phyloP scores from a whole-genome alignment of 352 stramenopile genomes.

The Phytophthora idaei region DNA sequence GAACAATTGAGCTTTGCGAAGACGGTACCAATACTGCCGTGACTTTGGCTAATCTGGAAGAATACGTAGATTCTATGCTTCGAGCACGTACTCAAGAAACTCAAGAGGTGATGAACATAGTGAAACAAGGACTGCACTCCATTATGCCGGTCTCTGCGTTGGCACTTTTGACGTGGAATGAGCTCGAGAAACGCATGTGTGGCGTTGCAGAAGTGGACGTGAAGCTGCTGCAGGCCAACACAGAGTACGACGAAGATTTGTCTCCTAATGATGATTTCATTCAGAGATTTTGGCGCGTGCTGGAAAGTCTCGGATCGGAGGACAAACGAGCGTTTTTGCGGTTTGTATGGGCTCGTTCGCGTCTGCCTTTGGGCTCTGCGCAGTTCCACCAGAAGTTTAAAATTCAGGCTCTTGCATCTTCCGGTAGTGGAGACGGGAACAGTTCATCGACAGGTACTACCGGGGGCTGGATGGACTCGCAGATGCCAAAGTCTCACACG shows the following conservation, averaged over 20 bases:
- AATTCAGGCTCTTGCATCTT: conserved; percentile 66
- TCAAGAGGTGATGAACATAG: conserved; percentile 58
- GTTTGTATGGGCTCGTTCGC: conserved; percentile 84
- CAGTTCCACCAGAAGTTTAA: conserved; percentile 90
- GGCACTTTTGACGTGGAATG: conserved; percentile 60
- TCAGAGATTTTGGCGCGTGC: conserved; percentile 80
- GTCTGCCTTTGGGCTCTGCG: conserved; percentile 57
- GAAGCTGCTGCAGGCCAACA: conserved; percentile 70
- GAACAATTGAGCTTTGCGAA: conserved; percentile 47
- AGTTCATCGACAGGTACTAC: conserved; percentile 11
- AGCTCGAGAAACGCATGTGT: conserved; percentile 79
- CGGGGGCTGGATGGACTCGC: conserved; percentile 47
- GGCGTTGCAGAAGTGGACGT: conserved; percentile 79
- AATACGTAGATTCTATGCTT: conserved; percentile 58
- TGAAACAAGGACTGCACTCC: conserved; percentile 80
- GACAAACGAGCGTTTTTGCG: conserved; percentile 79
- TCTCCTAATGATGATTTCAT: conserved; percentile 67
- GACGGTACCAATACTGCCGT: conserved; percentile 44
- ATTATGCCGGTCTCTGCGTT: conserved; percentile 73
- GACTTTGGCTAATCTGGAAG: conserved; percentile 49
- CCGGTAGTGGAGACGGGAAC: conserved; percentile 14
- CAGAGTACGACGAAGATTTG: conserved; percentile 86
- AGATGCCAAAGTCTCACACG: conserved; percentile 88
- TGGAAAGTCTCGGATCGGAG: conserved; percentile 60
- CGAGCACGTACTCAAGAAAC: conserved; percentile 49